These are phyloP conservation scores for Gaertneriomyces sp. DNA, from an alignment of 192 early-diverging fungal genomes.

Conservation along the genomic window DNA sequence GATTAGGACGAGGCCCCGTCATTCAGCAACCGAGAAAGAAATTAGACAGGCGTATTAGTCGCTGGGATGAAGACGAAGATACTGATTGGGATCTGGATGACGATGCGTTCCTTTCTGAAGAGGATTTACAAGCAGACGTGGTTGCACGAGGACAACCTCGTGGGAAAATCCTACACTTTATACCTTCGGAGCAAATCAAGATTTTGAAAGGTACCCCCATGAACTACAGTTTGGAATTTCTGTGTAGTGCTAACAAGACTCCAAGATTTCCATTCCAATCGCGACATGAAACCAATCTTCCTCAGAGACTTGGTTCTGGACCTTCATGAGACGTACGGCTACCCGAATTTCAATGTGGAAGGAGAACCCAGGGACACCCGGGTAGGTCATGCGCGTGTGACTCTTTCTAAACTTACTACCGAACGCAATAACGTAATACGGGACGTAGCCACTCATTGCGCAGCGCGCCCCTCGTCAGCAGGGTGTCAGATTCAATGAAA, in stretches of 20 bases:
- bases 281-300: conserved; percentile 52
- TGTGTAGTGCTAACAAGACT: neutral
- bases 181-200: conserved; percentile 55
- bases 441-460: conserved; percentile 30
- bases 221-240: neutral
- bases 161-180: conserved; percentile 53
- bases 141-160: conserved; percentile 9
- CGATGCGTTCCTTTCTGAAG: conserved; percentile 15
- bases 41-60: too few relatives aligned
- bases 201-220: conserved; percentile 46
- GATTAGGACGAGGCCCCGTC: neutral
- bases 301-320: conserved; percentile 40
- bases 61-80: conserved; percentile 4
- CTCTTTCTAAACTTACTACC: neutral
- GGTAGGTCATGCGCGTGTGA: conserved; percentile 12
- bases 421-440: neutral
- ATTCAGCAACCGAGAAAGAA: neutral
- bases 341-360: conserved; percentile 41
- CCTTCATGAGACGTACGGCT: conserved; percentile 20
- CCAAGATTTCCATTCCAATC: conserved; percentile 45
- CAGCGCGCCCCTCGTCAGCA: conserved; percentile 21
- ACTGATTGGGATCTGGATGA: conserved; percentile 15
- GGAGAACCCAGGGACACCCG: conserved; percentile 27
- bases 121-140: conserved; percentile 13
- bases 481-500: conserved; percentile 49